Evolutionary conservation across 2,329 filamentous ascomycete species (phyloP).

Genomic region (Neonectria magnoliae): DNA sequence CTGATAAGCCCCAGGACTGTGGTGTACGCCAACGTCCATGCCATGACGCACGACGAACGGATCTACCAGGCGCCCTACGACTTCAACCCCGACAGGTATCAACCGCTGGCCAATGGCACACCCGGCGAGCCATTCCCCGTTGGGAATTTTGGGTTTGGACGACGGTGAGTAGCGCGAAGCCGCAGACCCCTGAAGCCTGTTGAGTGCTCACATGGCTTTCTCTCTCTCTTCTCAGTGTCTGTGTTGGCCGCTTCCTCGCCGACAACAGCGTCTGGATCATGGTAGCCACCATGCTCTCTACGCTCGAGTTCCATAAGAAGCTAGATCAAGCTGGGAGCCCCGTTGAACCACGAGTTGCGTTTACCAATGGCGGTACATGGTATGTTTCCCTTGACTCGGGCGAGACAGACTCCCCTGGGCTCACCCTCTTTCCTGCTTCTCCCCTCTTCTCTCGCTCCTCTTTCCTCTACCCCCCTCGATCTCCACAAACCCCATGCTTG

Average conservation of each 20-base stretch:
- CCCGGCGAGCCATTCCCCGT: conserved; percentile 56
- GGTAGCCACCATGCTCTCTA: conserved; percentile 48
- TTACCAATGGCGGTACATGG: conserved; percentile 48
- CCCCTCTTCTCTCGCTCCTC: not conserved
- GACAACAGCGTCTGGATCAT: conserved; percentile 51
- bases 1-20: conserved; percentile 45
- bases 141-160: conserved; percentile 48
- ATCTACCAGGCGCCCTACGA: conserved; percentile 53
- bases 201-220: conserved; percentile 5
- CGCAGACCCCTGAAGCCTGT: not conserved
- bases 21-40: conserved; percentile 54
- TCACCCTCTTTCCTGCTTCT: not conserved
- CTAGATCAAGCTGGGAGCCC: conserved; percentile 36
- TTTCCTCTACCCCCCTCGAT: conserved; percentile 10
- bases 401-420: not conserved
- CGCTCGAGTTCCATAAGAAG: conserved; percentile 43
- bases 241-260: conserved; percentile 47
- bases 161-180: conserved; percentile 37
- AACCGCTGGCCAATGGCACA: conserved; percentile 36
- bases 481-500: conserved; percentile 12
- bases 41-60: conserved; percentile 54
- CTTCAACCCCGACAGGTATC: conserved; percentile 61
- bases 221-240: conserved; percentile 36
- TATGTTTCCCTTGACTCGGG: conserved; percentile 27
- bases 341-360: conserved; percentile 41